Base-by-base conservation (phyloP, 176 grass and related monocot species). In the Cymbopogon citratus region DNA sequence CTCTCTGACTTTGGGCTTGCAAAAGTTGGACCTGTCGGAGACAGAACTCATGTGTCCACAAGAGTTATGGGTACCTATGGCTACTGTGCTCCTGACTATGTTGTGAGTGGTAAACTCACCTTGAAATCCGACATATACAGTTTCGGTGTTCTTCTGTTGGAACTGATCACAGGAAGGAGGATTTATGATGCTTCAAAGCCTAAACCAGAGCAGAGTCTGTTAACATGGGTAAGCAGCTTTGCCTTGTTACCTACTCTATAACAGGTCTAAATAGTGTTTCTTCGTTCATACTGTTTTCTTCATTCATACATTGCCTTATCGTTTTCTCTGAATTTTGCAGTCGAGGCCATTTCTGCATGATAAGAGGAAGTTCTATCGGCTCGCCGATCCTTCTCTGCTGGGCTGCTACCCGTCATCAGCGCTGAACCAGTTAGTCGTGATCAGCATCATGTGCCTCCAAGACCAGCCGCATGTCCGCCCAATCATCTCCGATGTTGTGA, bases 11-110 rank as follows among this genome's bases (percentile, higher is more conserved):
- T 98, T 77, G 95, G 92, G 27, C 95, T 98, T 3, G 95, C 95
- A 11, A 98, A 98, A 88, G 80, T 98, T 49, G 95, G 89, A 3
- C 95, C 95, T 0, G 87, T 97, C 24, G 95, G 92, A 43, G 92
- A 92, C 78, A 86, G 83, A 44, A 97, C 95, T 29, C 92, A 92
- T 59, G 90, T 97, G 44, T 97, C 95, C 3, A 97, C 95, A 18
- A 91, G 95, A 87, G 95, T 97, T 73, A 97, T 97, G 95, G 92
- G 95, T 19, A 97, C 95, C 70, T 97, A 94, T 31, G 95, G 95
- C 73, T 97, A 97, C 77, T 94, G 91, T 63, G 95, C 95, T 63
- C 95, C 95, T 85, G 95, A 98, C 84, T 98, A 98, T 69, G 86
- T 88, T 27, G 61, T 84, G 78, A 94, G 86, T 26, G 95, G 95